Percentiles rank a stretch among this genome's conserved stretches.
phyloP scores from a whole-genome alignment of 495 filamentous ascomycete species.

The Penicillium chermesinum region DNA sequence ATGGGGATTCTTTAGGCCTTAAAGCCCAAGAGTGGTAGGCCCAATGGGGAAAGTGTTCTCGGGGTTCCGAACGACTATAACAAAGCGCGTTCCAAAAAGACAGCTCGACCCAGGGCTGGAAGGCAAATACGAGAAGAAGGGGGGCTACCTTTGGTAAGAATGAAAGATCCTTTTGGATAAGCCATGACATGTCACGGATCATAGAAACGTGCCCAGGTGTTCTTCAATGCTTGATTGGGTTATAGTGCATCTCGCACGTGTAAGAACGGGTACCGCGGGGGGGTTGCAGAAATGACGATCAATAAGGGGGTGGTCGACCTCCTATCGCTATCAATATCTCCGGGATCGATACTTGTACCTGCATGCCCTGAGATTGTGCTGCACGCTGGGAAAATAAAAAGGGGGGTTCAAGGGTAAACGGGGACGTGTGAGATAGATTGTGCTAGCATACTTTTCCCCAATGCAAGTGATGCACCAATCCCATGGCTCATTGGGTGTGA shows the following conservation, averaged over 20 bases:
- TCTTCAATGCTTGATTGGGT: conserved; percentile 18
- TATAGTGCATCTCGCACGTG: conserved; percentile 20
- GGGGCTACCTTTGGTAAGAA: too few relatives aligned
- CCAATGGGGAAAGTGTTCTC: background rate
- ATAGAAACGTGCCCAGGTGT: too few relatives aligned
- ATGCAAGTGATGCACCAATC: too few relatives aligned
- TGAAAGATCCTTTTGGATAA: too few relatives aligned
- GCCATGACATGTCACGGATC: too few relatives aligned
- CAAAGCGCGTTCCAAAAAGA: background rate
- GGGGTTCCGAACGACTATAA: background rate
- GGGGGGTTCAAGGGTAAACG: too few relatives aligned
- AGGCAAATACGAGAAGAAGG: too few relatives aligned
- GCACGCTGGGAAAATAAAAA: background rate
- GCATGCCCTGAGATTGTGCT: conserved; percentile 15
- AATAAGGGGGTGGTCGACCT: conserved; percentile 7
- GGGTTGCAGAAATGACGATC: conserved; percentile 22
- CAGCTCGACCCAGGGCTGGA: too few relatives aligned
- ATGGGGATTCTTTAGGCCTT: background rate
- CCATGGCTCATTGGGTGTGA: too few relatives aligned
- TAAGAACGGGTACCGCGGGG: conserved; percentile 21
- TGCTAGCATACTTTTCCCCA: too few relatives aligned
- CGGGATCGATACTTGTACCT: conserved; percentile 16
- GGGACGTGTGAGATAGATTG: too few relatives aligned
- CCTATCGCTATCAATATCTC: conserved; percentile 7
- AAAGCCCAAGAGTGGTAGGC: background rate